Conservation (phyloP, 306 rosid genomes). For the Prunus mongolica region DNA sequence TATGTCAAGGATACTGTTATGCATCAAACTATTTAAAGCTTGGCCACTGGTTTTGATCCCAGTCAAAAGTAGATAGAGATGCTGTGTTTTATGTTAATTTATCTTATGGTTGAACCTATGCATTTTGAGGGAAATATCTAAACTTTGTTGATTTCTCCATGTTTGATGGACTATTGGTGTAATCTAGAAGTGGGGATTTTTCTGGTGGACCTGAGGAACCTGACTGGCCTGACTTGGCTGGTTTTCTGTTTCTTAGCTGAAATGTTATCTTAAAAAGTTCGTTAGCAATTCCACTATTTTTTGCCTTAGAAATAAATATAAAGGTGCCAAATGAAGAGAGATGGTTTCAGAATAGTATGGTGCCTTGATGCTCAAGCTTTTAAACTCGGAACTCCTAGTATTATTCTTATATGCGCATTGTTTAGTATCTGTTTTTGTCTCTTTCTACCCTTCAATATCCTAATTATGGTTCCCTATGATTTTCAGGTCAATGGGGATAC, state of each 20-base stretch:
- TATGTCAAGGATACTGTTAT: neutral
- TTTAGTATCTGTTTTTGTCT: neutral
- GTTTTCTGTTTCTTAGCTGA: neutral
- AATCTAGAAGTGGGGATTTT: neutral
- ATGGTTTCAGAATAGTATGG: neutral
- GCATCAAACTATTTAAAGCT: neutral
- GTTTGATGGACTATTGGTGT: neutral
- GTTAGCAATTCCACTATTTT: neutral
- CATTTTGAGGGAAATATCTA: neutral
- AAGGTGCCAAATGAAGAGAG: neutral
- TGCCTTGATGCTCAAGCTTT: neutral
- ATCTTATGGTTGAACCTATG: neutral
- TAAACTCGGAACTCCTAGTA: neutral
- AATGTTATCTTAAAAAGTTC: neutral
- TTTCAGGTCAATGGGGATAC: slow-evolving; percentile 95
- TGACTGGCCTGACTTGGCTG: neutral
- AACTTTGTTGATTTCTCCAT: neutral
- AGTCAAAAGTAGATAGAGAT: neutral
- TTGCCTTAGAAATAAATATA: neutral
- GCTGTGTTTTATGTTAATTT: slow-evolving; percentile 4
- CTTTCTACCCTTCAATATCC: neutral
- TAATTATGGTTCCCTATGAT: neutral
- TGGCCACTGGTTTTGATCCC: slow-evolving; percentile 6
- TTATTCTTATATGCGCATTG: neutral
- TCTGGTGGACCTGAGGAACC: neutral